A percentile compares a stretch with the other conserved stretches of the same genome.
These are phyloP conservation scores for Pyricularia grisea DNA, from an alignment of 2,329 filamentous ascomycete genomes.

Conservation along the genomic window DNA sequence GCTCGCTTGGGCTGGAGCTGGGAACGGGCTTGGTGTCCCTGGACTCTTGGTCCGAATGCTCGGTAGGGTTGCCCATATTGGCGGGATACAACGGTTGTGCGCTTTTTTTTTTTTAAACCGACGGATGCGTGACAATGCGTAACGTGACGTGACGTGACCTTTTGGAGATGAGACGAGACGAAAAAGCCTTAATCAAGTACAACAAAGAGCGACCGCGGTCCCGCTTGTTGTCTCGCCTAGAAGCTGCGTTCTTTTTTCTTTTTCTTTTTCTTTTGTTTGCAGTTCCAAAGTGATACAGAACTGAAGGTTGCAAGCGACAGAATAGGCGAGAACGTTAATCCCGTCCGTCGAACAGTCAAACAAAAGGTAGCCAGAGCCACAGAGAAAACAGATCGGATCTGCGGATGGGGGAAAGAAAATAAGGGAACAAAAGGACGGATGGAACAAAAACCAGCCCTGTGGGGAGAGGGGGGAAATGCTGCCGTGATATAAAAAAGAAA, in stretches of 20 bases:
- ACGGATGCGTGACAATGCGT: neutral
- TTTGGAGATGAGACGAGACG: neutral
- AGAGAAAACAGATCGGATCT: neutral
- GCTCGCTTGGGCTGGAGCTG: slow-evolving; percentile 1
- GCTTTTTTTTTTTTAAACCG: neutral
- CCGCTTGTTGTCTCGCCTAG: neutral
- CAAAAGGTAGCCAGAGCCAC: neutral
- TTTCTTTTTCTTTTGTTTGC: too few relatives aligned
- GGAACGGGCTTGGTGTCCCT: neutral
- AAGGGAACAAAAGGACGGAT: neutral
- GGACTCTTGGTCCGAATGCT: slow-evolving; percentile 4
- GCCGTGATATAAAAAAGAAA: neutral
- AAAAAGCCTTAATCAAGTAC: neutral
- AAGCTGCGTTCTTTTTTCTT: too few relatives aligned
- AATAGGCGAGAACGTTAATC: neutral
- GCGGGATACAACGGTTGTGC: neutral
- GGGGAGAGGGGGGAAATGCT: neutral
- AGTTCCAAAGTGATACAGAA: neutral
- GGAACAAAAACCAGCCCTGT: neutral
- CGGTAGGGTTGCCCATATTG: slow-evolving; percentile 1
- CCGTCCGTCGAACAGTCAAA: neutral
- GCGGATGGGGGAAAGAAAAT: neutral
- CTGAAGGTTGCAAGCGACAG: neutral
- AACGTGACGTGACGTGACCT: neutral
- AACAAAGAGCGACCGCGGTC: neutral